phyloP scores from a whole-genome alignment of 2,329 filamentous ascomycete genomes.

The Celoporthe dispersa region DNA sequence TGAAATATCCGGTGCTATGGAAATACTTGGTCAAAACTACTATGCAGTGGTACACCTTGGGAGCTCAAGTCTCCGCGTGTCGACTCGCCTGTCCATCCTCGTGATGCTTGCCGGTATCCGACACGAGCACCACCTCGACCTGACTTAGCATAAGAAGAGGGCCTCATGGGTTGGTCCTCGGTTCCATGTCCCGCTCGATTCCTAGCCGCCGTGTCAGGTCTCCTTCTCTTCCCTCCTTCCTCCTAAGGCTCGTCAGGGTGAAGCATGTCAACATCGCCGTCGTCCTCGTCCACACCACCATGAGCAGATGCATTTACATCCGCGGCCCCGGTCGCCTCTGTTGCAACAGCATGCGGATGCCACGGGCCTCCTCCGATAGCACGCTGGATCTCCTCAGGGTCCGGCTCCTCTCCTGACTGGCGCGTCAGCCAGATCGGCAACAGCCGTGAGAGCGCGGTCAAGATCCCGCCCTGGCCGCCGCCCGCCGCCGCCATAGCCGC shows the following conservation, averaged over 20 bases:
- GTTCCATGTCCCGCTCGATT: background rate
- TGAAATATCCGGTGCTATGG: background rate
- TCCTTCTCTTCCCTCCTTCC: background rate
- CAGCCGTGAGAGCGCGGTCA: constrained; percentile 17
- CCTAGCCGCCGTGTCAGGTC: background rate
- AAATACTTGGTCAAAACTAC: background rate
- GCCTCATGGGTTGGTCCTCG: background rate
- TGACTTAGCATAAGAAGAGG: background rate
- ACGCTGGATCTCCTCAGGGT: background rate
- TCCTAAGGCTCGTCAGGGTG: background rate
- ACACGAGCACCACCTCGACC: background rate
- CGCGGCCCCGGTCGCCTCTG: constrained; percentile 1
- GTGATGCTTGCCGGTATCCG: constrained; percentile 20
- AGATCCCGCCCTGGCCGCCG: constrained; percentile 7
- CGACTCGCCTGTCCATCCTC: constrained; percentile 11
- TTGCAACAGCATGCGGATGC: background rate
- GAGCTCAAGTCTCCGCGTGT: background rate
- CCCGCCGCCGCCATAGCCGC: background rate
- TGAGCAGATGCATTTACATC: background rate
- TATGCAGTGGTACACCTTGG: background rate
- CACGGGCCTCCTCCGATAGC: constrained; percentile 14
- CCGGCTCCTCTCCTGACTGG: background rate
- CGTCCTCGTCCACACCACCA: background rate
- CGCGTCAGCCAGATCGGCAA: constrained; percentile 21
- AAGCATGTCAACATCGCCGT: constrained; percentile 3